Evolutionary conservation across 2,329 filamentous ascomycete species (phyloP), one percentile per base, ranked within the genome.

Genomic region (Aspergillus cejpii): DNA sequence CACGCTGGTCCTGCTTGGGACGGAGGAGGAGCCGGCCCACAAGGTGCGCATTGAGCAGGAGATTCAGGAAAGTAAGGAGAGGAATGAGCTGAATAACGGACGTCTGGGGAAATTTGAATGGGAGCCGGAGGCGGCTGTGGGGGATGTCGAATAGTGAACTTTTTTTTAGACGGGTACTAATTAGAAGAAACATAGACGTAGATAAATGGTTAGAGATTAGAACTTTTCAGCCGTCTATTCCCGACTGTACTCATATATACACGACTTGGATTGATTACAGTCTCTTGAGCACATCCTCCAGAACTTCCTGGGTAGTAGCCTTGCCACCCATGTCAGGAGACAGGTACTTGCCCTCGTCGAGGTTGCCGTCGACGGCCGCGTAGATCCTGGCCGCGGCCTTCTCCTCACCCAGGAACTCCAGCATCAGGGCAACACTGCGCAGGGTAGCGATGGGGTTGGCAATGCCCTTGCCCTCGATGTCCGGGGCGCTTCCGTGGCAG

Each of bases 381-480:
- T 97, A 95, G 59, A 98, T 94, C 73, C 77, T 83, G 23, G 86
- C 88, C 26, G 92, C 92, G 15, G 92, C 92, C 51, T 79, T 75
- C 69, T 89, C 84, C 74, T 94, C 83, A 52, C 88, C 82, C 53
- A 97, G 74, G 71, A 97, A 98, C 75, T 97, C 91, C 54, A 98
- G 77, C 92, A 98, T 97, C 51, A 96, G 76, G 26, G 86, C 92
- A 12, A 89, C 85, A 68, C 86, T 92, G 63, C 92, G 78, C 53
- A 98, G 78, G 7, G 92, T 97, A 27, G 92, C 92, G 62, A 98
- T 94, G 19, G 92, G 92, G 73, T 98, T 98, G 56, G 92, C 89
- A 63, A 98, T 91, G 54, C 84, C 82, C 76, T 85, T 76, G 56
- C 92, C 92, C 79, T 89, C 83, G 54, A 98, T 98, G 64, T 98